Evolutionary conservation across 108 stramenopile species (phyloP).

Genomic region (Mediolabrus comicus): DNA sequence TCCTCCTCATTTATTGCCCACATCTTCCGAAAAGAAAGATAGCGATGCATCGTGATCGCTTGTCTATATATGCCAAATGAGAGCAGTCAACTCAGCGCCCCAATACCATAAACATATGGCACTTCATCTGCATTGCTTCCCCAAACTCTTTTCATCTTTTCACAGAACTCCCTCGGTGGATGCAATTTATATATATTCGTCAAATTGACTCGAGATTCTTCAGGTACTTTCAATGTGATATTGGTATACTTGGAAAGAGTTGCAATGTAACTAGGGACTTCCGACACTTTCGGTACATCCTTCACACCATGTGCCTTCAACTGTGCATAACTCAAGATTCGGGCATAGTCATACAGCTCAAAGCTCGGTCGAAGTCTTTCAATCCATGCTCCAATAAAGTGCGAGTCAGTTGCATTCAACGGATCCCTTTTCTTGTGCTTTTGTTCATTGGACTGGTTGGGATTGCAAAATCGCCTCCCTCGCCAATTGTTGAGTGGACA

Average conservation of each 20-base stretch:
- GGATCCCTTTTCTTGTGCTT: constrained; percentile 13
- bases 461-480: constrained; percentile 1
- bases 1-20: not conserved
- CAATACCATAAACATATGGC: constrained; percentile 38
- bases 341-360: constrained; percentile 47
- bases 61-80: no score
- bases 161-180: constrained; percentile 42
- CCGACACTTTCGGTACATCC: constrained; percentile 26
- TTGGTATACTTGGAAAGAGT: constrained; percentile 26
- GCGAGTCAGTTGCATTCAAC: constrained; percentile 13
- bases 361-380: constrained; percentile 41
- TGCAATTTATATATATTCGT: constrained; percentile 27
- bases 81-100: no score
- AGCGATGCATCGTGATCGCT: not conserved
- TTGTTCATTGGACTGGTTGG: not conserved
- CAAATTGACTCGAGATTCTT: constrained; percentile 19
- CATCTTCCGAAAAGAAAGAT: not conserved
- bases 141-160: constrained; percentile 37
- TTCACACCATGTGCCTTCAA: constrained; percentile 21
- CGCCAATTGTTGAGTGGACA: constrained; percentile 40
- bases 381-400: constrained; percentile 37
- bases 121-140: constrained; percentile 30
- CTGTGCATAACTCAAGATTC: constrained; percentile 35
- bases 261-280: constrained; percentile 29
- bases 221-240: constrained; percentile 1